Evolutionary conservation across 306 rosid genomes (phyloP), one percentile per base, ranked within the genome.

Genomic region (Pachyrhizus erosus): DNA sequence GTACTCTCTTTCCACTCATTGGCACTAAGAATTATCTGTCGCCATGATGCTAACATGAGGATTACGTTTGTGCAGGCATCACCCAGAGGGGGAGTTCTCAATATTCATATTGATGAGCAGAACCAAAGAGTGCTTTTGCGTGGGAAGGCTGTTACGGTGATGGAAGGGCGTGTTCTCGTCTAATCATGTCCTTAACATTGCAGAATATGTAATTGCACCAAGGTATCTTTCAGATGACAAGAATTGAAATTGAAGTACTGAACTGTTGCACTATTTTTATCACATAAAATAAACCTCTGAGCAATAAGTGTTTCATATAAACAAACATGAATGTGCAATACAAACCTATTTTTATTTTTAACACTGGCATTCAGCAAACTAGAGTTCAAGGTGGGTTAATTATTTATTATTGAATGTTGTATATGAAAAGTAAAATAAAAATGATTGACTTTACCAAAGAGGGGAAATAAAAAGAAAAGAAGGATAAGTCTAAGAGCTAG

Each of bases 401-500:
- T n/a, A n/a, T n/a, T n/a, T n/a, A n/a, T n/a, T n/a, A n/a, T n/a
- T n/a, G n/a, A n/a, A n/a, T n/a, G n/a, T n/a, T n/a, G n/a, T n/a
- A n/a, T n/a, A n/a, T n/a, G n/a, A n/a, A n/a, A n/a, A n/a, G n/a
- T n/a, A n/a, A n/a, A n/a, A n/a, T n/a, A n/a, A n/a, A n/a, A n/a
- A n/a, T n/a, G n/a, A n/a, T n/a, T n/a, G n/a, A n/a, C 6, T 66
- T 37, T 37, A 72, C 43, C 10, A 72, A 2, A 2, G 1, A 51
- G n/a, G n/a, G n/a, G n/a, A n/a, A n/a, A n/a, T n/a, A 45, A 31
- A n/a, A 18, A 3, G 5, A 72, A 27, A 3, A 49, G 3, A 20
- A 13, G 0, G 0, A 2, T 1, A 48, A 34, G 0, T 55, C 84
- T 83, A 91, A 62, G 93, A 83, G 5, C 90, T 89, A 8, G 93